Evolutionary conservation across 768 basidiomycete genomes (phyloP).

Genomic region (Pulveroboletus ravenelii): DNA sequence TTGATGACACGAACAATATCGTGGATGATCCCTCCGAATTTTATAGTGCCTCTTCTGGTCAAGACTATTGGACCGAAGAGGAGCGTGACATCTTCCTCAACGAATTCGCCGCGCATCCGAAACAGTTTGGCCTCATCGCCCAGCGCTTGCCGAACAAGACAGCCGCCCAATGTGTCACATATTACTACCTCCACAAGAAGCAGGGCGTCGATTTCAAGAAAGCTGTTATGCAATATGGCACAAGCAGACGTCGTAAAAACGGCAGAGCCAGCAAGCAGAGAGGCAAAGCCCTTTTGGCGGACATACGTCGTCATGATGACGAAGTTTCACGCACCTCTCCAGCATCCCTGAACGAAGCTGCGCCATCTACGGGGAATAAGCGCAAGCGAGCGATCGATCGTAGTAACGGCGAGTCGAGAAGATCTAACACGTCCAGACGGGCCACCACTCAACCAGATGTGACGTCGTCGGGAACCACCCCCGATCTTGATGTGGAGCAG

Average conservation of each 20-base stretch:
- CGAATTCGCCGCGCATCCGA: slow-evolving; percentile 80
- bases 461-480: slow-evolving; percentile 44
- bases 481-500: slow-evolving; percentile 67
- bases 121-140: slow-evolving; percentile 94
- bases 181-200: slow-evolving; percentile 95
- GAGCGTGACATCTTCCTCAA: slow-evolving; percentile 77
- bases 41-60: slow-evolving; percentile 67
- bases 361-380: slow-evolving; percentile 32
- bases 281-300: slow-evolving; percentile 74
- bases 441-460: slow-evolving; percentile 43
- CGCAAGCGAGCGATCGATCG: slow-evolving; percentile 37
- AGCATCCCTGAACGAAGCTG: slow-evolving; percentile 17
- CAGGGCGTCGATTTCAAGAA: slow-evolving; percentile 78
- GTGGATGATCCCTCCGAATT: slow-evolving; percentile 75
- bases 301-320: slow-evolving; percentile 75
- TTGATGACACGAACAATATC: slow-evolving; percentile 81
- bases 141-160: slow-evolving; percentile 79
- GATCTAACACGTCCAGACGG: slow-evolving; percentile 35
- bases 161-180: slow-evolving; percentile 82
- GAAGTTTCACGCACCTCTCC: slow-evolving; percentile 29
- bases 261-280: slow-evolving; percentile 68
- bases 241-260: slow-evolving; percentile 58
- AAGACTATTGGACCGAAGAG: slow-evolving; percentile 81
- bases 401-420: slow-evolving; percentile 33
- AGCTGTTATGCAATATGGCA: slow-evolving; percentile 60